Evolutionary conservation across 2,329 filamentous ascomycete genomes (phyloP), one percentile per base, ranked within the genome.

Genomic region (Curvularia eragrostidis): DNA sequence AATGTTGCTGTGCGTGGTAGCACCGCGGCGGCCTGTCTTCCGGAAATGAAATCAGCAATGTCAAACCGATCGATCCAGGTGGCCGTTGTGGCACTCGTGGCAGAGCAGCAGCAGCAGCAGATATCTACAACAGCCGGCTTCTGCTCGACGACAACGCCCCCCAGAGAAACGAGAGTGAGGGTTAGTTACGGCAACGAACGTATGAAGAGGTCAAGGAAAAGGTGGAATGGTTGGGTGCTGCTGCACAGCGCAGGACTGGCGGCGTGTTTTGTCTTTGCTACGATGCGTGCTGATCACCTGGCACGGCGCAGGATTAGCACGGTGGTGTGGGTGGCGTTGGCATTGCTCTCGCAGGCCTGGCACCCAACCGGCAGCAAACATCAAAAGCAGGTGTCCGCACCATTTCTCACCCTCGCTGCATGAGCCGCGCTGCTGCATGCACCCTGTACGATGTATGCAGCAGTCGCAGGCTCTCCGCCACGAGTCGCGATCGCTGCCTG

Each of bases 241-340:
- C 3, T 26, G 66, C 59, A 63, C 56, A 54, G 42, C 58, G 58
- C 46, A 28, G 53, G 59, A 58, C 51, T 52, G 26, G 53, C 55
- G 62, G 66, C 51, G 65, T 64, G 62, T 69, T 68, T 66, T 63
- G 58, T 64, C 65, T 46, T 54, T 64, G 61, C 55, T 59, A 41
- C 53, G 41, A 39, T 59, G 60, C 56, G 52, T 58, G 69, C 64
- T 71, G 68, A 71, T 73, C 70, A 69, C 56, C 66, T 63, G 65
- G 55, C 64, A 65, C 64, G 58, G 61, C 62, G 60, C 69, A 66
- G 66, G 65, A 56, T 67, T 67, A 71, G 69, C 58, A 68, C 51
- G 52, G 59, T 50, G 60, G 50, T 58, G 57, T 54, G 50, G 60
- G 57, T 54, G 65, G 57, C 60, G 62, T 63, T 41, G 57, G 56